These are phyloP conservation scores for maize (Zea mays) DNA, from an alignment of 176 grass and related monocot genomes.

Conservation along the genomic window Zm-B73-REFERENCE-NAM-5.0 NC_050103.1:120666501-120667000, in stretches of 20 bases:
- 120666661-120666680: neutral
- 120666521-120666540: slow-evolving; percentile 4
- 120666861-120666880: no score
- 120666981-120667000: no score
- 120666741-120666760: neutral
- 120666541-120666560: neutral
- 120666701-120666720: neutral
- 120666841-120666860: no score
- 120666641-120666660: neutral
- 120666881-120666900: no score
- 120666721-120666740: neutral
- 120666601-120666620: neutral
- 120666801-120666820: neutral
- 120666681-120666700: neutral
- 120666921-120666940: no score
- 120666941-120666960: no score
- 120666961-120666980: no score
- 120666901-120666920: no score
- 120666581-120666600: neutral
- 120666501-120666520: slow-evolving; percentile 1
- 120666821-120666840: no score
- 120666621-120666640: neutral
- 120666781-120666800: neutral
- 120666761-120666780: neutral
- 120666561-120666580: neutral